A percentile compares a stretch with the other conserved stretches of the same genome.
Evolutionary conservation across 768 basidiomycete genomes (phyloP).

Genomic region (Russula dissimulans): DNA sequence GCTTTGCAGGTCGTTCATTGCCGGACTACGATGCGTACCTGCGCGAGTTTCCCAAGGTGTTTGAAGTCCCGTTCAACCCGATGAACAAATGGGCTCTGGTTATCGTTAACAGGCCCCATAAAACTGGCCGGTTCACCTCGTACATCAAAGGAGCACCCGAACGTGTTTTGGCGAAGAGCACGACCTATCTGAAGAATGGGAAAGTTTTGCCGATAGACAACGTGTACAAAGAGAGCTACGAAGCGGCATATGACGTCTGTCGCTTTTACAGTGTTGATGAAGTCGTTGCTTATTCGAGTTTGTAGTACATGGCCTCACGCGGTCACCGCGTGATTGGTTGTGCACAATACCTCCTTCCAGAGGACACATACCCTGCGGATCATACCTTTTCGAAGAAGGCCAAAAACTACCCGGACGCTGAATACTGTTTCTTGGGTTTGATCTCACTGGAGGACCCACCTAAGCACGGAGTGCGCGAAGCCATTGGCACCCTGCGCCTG

Average conservation of each 20-base stretch:
- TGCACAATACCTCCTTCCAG: conserved; percentile 48
- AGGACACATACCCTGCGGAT: conserved; percentile 36
- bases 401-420: conserved; percentile 41
- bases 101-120: conserved; percentile 51
- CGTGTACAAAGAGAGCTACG: conserved; percentile 44
- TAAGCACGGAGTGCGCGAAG: conserved; percentile 63
- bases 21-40: conserved; percentile 45
- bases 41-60: conserved; percentile 47
- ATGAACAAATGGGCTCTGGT: conserved; percentile 68
- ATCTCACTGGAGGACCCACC: conserved; percentile 64
- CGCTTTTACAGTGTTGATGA: neutral
- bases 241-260: conserved; percentile 52
- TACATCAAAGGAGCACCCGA: conserved; percentile 67
- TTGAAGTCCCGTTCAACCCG: conserved; percentile 68
- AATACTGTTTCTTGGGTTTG: conserved; percentile 57
- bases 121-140: conserved; percentile 38
- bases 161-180: conserved; percentile 55
- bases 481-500: conserved; percentile 58
- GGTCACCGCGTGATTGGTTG: conserved; percentile 70
- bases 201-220: conserved; percentile 40
- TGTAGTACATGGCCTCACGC: conserved; percentile 66
- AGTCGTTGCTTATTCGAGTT: neutral
- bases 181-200: conserved; percentile 50
- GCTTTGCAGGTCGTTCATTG: conserved; percentile 52
- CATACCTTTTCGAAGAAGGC: conserved; percentile 49